Evolutionary conservation across 768 basidiomycete genomes (phyloP).

Genomic region (Nidularia pulvinata): DNA sequence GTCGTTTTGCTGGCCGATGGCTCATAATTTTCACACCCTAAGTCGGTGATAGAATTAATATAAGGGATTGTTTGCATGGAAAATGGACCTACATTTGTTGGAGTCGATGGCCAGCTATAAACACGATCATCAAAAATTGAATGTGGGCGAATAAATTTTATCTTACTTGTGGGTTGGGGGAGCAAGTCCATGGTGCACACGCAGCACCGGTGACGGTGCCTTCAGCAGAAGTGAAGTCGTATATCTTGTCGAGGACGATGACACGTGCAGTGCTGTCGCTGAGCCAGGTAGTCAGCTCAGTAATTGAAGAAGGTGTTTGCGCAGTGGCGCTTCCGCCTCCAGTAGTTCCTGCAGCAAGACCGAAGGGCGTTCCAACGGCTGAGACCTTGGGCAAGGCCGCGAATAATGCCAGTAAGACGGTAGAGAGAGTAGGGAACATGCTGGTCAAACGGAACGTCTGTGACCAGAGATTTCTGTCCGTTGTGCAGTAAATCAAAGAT

Average conservation of each 20-base stretch:
- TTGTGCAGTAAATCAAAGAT: too few relatives aligned
- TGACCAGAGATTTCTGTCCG: too few relatives aligned
- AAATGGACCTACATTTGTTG: slow-evolving; percentile 4
- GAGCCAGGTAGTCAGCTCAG: slow-evolving; percentile 17
- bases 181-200: slow-evolving; percentile 20
- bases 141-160: neutral
- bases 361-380: slow-evolving; percentile 13
- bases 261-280: slow-evolving; percentile 17
- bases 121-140: neutral
- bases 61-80: neutral
- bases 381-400: neutral
- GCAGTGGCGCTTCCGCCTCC: slow-evolving; percentile 16
- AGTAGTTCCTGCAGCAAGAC: slow-evolving; percentile 15
- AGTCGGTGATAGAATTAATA: neutral
- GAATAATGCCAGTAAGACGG: neutral
- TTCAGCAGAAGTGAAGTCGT: slow-evolving; percentile 14
- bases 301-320: slow-evolving; percentile 14
- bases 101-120: slow-evolving; percentile 6
- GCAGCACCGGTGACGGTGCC: slow-evolving; percentile 12
- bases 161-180: slow-evolving; percentile 15
- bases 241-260: slow-evolving; percentile 15
- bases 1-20: slow-evolving; percentile 11
- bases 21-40: slow-evolving; percentile 16
- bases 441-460: too few relatives aligned
- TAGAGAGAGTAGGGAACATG: neutral